A percentile compares a stretch with the other conserved stretches of the same genome.
phyloP scores from a whole-genome alignment of 768 basidiomycete genomes.

The Dioszegia hungarica region DNA sequence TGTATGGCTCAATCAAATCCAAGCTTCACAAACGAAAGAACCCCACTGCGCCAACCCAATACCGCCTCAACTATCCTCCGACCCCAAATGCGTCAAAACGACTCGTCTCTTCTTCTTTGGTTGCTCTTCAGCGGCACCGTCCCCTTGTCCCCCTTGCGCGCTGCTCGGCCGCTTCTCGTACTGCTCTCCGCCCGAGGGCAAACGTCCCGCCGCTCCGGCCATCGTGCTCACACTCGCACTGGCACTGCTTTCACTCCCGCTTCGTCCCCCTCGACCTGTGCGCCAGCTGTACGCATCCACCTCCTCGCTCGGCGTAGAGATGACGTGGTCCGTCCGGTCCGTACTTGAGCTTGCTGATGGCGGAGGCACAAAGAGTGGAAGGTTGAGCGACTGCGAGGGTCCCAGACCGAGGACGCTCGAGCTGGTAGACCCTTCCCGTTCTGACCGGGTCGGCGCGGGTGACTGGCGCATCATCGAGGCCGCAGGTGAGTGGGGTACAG shows the following conservation, averaged over 20 bases:
- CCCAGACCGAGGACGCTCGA: slow-evolving; percentile 16
- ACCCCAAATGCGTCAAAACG: slow-evolving; percentile 34
- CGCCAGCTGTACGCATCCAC: background rate
- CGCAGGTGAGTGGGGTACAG: slow-evolving; percentile 36
- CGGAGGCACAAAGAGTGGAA: slow-evolving; percentile 1
- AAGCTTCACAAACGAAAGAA: too few relatives aligned
- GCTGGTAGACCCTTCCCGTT: slow-evolving; percentile 41
- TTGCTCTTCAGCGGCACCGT: slow-evolving; percentile 5
- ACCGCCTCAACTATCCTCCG: background rate
- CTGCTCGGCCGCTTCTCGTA: background rate
- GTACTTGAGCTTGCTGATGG: slow-evolving; percentile 15
- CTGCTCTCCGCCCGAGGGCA: background rate
- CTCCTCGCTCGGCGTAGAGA: slow-evolving; percentile 35
- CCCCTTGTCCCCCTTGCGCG: background rate
- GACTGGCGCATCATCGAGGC: slow-evolving; percentile 27
- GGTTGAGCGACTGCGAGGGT: slow-evolving; percentile 7
- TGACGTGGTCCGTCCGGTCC: slow-evolving; percentile 23
- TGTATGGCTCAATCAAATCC: too few relatives aligned
- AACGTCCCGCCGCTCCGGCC: background rate
- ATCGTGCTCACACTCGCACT: background rate
- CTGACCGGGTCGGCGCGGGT: slow-evolving; percentile 31
- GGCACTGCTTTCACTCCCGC: slow-evolving; percentile 6
- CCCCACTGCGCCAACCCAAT: background rate
- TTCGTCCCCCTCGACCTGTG: background rate
- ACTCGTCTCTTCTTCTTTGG: slow-evolving; percentile 45